phyloP scores from a whole-genome alignment of 441 rosid species.

The Melastoma candidum region DNA sequence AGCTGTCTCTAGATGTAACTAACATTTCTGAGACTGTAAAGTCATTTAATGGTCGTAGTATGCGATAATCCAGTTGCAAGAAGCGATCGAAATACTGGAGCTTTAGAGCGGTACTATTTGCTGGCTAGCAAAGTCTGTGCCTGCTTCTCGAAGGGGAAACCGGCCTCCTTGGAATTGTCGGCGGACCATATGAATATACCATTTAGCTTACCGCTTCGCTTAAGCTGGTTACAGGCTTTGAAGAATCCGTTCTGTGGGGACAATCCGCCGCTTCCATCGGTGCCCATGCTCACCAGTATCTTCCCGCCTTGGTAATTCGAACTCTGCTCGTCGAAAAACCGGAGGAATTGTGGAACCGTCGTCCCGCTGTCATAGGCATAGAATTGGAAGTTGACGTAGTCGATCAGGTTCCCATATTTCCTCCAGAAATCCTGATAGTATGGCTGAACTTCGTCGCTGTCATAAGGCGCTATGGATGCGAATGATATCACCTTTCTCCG shows the following conservation, averaged over 20 bases:
- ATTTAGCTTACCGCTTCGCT: conserved; percentile 23
- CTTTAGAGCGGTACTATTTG: background rate
- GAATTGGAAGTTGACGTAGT: conserved; percentile 47
- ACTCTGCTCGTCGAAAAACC: conserved; percentile 23
- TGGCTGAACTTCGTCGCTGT: conserved; percentile 23
- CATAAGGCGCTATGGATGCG: conserved; percentile 43
- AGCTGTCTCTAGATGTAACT: no score
- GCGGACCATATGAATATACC: conserved; percentile 51
- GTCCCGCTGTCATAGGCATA: conserved; percentile 39
- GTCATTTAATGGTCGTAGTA: no score
- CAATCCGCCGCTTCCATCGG: conserved; percentile 43
- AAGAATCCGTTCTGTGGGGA: conserved; percentile 33
- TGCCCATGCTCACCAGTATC: conserved; percentile 31
- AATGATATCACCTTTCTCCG: conserved; percentile 22
- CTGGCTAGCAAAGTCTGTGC: conserved; percentile 25
- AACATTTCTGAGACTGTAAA: no score
- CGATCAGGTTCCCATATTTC: conserved; percentile 39
- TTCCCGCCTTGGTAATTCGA: conserved; percentile 30
- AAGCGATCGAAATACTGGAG: no score
- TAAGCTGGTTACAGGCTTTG: conserved; percentile 27
- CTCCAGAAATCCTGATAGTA: conserved; percentile 39
- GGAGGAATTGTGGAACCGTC: conserved; percentile 26
- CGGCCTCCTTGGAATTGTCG: conserved; percentile 35
- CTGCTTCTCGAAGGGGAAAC: conserved; percentile 27
- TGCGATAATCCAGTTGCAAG: no score